phyloP scores from a whole-genome alignment of 192 early-diverging fungal species.

The Phycomyces nitens region DNA sequence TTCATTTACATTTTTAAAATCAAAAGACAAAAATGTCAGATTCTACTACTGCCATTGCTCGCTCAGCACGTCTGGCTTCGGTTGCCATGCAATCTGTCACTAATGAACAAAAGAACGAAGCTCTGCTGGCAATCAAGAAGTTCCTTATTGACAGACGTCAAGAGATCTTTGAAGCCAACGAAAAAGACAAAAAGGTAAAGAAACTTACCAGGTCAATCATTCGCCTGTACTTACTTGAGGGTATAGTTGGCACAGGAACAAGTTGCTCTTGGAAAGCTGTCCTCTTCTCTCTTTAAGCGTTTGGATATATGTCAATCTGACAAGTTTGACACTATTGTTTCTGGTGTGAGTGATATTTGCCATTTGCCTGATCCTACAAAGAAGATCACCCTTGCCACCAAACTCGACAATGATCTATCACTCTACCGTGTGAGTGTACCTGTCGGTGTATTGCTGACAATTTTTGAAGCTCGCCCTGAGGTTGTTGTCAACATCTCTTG shows the following conservation, averaged over 20 bases:
- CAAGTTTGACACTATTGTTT: conserved; percentile 83
- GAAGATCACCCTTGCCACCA: conserved; percentile 70
- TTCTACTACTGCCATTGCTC: conserved; percentile 38
- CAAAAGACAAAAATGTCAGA: neutral
- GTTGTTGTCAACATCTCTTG: conserved; percentile 97
- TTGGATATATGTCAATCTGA: conserved; percentile 81
- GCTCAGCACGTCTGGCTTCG: conserved; percentile 67
- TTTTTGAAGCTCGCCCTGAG: conserved; percentile 98
- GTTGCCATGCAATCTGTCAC: conserved; percentile 66
- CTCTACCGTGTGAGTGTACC: conserved; percentile 90
- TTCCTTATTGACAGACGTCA: conserved; percentile 61
- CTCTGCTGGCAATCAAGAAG: conserved; percentile 66
- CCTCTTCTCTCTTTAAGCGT: conserved; percentile 77
- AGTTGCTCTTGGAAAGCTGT: conserved; percentile 71
- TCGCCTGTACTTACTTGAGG: neutral
- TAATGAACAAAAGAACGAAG: conserved; percentile 72
- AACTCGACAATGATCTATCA: conserved; percentile 80
- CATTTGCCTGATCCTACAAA: conserved; percentile 81
- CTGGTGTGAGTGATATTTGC: conserved; percentile 89
- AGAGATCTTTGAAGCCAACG: conserved; percentile 76
- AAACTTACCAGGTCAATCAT: neutral
- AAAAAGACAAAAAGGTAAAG: conserved; percentile 66
- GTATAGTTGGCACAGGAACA: conserved; percentile 60
- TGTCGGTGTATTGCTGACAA: conserved; percentile 93
- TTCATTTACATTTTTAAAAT: too few relatives aligned